Conservation (phyloP, 2,329 filamentous ascomycete genomes). For the Colletotrichum cuscutae region DNA sequence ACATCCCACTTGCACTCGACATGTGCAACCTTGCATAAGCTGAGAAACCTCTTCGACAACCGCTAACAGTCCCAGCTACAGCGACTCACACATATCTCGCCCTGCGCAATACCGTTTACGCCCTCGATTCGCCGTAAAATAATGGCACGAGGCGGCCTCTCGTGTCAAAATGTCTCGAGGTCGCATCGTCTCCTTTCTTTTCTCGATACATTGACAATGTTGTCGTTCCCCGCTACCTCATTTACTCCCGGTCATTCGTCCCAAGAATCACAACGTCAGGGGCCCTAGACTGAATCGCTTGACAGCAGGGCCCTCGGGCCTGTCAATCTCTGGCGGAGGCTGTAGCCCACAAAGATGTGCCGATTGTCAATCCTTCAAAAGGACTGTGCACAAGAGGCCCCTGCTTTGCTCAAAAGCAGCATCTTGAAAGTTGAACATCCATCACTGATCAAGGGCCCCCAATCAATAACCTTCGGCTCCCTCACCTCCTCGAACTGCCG, state of each 20-base stretch:
- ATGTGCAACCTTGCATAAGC: background rate
- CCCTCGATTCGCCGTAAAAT: background rate
- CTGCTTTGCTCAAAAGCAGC: background rate
- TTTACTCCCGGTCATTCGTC: slow-evolving; percentile 1
- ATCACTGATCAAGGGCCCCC: background rate
- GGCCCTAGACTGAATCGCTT: slow-evolving; percentile 9
- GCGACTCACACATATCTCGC: background rate
- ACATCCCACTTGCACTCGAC: background rate
- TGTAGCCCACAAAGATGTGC: slow-evolving; percentile 20
- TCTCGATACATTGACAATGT: slow-evolving; percentile 9
- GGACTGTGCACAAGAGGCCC: slow-evolving; percentile 24
- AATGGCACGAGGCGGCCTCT: background rate
- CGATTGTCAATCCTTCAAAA: slow-evolving; percentile 16
- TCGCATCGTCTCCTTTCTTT: slow-evolving; percentile 8
- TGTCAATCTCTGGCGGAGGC: slow-evolving; percentile 11
- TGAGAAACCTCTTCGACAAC: background rate
- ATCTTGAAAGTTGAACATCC: background rate
- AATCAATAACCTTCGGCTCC: slow-evolving; percentile 2
- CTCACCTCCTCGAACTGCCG: slow-evolving; percentile 29
- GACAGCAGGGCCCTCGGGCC: slow-evolving; percentile 9
- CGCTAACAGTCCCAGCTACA: background rate
- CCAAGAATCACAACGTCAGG: slow-evolving; percentile 8
- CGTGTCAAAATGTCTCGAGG: slow-evolving; percentile 8
- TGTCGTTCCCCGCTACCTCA: background rate
- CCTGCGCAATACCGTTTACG: background rate